phyloP scores from a whole-genome alignment of 164 flowering plant genomes.

The Vitis vinifera region ASM3070453v1 NC_081806.1:18527001-18527500 shows the following conservation, averaged over 20 bases:
- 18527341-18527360: no score
- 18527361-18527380: no score
- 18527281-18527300: constrained; percentile 54
- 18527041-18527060: constrained; percentile 82
- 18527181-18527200: constrained; percentile 41
- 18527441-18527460: no score
- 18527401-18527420: no score
- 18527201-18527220: constrained; percentile 36
- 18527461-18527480: no score
- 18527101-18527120: constrained; percentile 92
- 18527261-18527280: not conserved
- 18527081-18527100: constrained; percentile 91
- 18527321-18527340: no score
- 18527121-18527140: constrained; percentile 91
- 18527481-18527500: no score
- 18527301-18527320: not conserved
- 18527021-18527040: constrained; percentile 84
- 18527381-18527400: no score
- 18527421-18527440: no score
- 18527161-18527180: constrained; percentile 70
- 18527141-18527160: constrained; percentile 81
- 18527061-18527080: constrained; percentile 87
- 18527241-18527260: constrained; percentile 34
- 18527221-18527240: constrained; percentile 62
- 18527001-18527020: constrained; percentile 86